phyloP scores from a whole-genome alignment of 2,329 filamentous ascomycete genomes.

The Fusarium robinianum region DNA sequence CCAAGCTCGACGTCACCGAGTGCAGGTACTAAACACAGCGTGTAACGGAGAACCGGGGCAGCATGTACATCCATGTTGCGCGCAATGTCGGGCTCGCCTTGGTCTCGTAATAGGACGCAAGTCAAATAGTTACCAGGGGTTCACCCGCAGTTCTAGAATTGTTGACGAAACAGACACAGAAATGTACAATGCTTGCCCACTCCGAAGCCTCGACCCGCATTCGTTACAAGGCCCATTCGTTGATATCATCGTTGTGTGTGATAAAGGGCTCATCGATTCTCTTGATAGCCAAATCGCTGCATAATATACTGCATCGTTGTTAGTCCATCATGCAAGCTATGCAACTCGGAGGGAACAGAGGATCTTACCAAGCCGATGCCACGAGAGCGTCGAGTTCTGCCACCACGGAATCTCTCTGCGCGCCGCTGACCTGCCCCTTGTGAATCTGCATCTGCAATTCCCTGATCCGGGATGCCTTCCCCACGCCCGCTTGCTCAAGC shows the following conservation, averaged over 20 bases:
- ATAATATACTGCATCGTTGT: slow-evolving; percentile 71
- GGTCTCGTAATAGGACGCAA: slow-evolving; percentile 12
- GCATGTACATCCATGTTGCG: not conserved
- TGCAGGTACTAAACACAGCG: slow-evolving; percentile 41
- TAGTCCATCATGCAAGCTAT: slow-evolving; percentile 21
- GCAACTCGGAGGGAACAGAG: not conserved
- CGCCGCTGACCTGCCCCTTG: slow-evolving; percentile 70
- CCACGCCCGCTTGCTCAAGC: slow-evolving; percentile 76
- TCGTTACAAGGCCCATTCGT: slow-evolving; percentile 75
- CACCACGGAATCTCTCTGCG: slow-evolving; percentile 79
- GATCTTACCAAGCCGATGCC: slow-evolving; percentile 78
- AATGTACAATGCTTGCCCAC: slow-evolving; percentile 17
- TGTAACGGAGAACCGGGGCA: not conserved
- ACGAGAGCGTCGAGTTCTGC: slow-evolving; percentile 91
- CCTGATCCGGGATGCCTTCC: slow-evolving; percentile 76
- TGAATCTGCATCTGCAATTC: slow-evolving; percentile 85
- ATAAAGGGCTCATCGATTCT: slow-evolving; percentile 94
- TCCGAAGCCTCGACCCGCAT: slow-evolving; percentile 14
- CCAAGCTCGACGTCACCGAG: slow-evolving; percentile 44
- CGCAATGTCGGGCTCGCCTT: not conserved
- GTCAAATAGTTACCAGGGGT: slow-evolving; percentile 29
- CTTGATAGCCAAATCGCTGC: slow-evolving; percentile 93
- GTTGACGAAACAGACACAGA: slow-evolving; percentile 23
- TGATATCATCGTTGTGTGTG: slow-evolving; percentile 68
- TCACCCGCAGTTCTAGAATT: slow-evolving; percentile 38